Percentiles rank a stretch among this genome's conserved stretches.
phyloP scores from a whole-genome alignment of 2,329 filamentous ascomycete species.

The Rutstroemia sp. region DNA sequence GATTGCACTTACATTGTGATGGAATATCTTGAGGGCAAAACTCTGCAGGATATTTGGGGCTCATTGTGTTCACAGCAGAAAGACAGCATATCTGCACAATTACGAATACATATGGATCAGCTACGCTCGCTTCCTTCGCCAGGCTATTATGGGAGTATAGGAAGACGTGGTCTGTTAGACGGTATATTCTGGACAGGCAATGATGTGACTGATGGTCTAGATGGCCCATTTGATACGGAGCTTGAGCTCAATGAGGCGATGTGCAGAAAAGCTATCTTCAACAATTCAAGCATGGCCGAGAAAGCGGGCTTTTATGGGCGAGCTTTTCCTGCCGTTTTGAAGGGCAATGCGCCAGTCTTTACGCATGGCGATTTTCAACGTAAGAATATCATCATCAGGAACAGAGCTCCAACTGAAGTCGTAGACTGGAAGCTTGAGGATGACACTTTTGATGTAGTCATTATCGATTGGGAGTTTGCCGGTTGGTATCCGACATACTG shows the following conservation, averaged over 20 bases:
- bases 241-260: conserved; percentile 25
- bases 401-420: conserved; percentile 12
- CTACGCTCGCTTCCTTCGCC: conserved; percentile 27
- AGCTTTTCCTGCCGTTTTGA: conserved; percentile 21
- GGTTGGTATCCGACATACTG: conserved; percentile 35
- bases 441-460: neutral
- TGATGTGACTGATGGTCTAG: conserved; percentile 12
- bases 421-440: neutral
- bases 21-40: conserved; percentile 26
- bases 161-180: conserved; percentile 20
- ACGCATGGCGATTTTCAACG: conserved; percentile 31
- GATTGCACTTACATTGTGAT: conserved; percentile 28
- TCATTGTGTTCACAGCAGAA: conserved; percentile 20
- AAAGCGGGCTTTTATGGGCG: conserved; percentile 25
- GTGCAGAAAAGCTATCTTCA: conserved; percentile 22
- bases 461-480: conserved; percentile 32
- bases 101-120: conserved; percentile 18
- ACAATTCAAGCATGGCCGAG: conserved; percentile 11
- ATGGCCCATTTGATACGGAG: conserved; percentile 27
- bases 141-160: conserved; percentile 25
- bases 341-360: conserved; percentile 25
- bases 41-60: conserved; percentile 20
- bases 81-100: conserved; percentile 15
- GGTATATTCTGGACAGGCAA: conserved; percentile 26
- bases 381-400: conserved; percentile 29